Conservation (phyloP, 805 yeast species). For the Vanderwaltozyma yarrowii region DNA sequence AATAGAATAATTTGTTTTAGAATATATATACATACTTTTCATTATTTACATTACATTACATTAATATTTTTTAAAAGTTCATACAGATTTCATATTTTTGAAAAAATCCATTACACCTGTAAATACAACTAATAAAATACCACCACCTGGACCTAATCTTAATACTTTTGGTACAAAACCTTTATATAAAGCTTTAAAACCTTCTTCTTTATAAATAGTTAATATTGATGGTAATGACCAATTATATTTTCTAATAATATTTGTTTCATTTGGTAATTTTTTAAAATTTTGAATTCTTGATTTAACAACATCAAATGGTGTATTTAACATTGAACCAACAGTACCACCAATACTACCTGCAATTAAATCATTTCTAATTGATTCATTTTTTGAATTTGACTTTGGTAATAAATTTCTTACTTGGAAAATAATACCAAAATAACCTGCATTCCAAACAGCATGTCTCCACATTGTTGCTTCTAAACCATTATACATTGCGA, state of each 20-base stretch:
- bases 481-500: constrained; percentile 85
- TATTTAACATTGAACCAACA: constrained; percentile 86
- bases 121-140: constrained; percentile 93
- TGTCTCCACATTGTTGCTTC: constrained; percentile 99
- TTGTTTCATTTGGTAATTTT: constrained; percentile 39
- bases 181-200: constrained; percentile 81
- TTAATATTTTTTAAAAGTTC: not conserved
- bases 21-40: not conserved
- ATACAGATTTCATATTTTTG: constrained; percentile 32
- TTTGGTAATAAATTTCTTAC: constrained; percentile 69
- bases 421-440: constrained; percentile 91
- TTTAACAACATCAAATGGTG: constrained; percentile 96
- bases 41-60: not conserved
- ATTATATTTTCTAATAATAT: constrained; percentile 76
- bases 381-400: constrained; percentile 58
- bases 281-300: constrained; percentile 73
- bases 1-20: not conserved
- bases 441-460: constrained; percentile 94
- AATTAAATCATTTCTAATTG: constrained; percentile 76
- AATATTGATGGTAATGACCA: constrained; percentile 82
- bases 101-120: constrained; percentile 92
- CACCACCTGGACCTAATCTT: constrained; percentile 99
- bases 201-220: constrained; percentile 76
- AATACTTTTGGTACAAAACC: constrained; percentile 96
- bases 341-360: constrained; percentile 98